phyloP scores from a whole-genome alignment of 2,329 filamentous ascomycete species.

The Calonectria ilicicola region DNA sequence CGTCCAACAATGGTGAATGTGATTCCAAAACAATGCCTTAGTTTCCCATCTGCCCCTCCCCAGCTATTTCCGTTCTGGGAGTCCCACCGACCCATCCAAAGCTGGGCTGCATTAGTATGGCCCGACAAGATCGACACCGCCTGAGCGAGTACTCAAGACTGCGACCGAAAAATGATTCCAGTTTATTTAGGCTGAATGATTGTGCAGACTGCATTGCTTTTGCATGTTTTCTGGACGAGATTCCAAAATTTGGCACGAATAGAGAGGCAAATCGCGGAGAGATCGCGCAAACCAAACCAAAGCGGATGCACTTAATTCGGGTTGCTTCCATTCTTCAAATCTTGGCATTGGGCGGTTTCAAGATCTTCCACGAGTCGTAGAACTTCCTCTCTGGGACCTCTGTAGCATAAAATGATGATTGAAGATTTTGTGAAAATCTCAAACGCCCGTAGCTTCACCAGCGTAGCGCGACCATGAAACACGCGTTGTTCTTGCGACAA shows the following conservation, averaged over 20 bases:
- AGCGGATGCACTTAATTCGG: not conserved
- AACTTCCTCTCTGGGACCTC: not conserved
- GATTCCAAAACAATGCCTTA: not conserved
- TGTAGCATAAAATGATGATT: not conserved
- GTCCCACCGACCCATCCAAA: not conserved
- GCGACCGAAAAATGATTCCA: not conserved
- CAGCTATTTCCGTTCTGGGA: not conserved
- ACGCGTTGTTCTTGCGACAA: not conserved
- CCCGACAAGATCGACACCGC: not conserved
- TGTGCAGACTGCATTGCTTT: not conserved
- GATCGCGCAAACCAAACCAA: not conserved
- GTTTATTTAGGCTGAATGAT: not conserved
- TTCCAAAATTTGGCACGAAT: not conserved
- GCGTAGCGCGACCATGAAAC: not conserved
- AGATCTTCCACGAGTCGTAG: not conserved
- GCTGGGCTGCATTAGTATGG: not conserved
- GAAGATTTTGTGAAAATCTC: not conserved
- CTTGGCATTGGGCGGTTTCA: not conserved
- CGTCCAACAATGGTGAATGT: not conserved
- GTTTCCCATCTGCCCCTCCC: not conserved
- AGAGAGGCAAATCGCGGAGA: not conserved
- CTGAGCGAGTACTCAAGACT: not conserved
- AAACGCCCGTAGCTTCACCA: not conserved
- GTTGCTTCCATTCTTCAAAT: not conserved
- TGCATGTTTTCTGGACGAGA: not conserved